Conservation (phyloP, 2,329 filamentous ascomycete species). For the Pleomassaria siparia region DNA sequence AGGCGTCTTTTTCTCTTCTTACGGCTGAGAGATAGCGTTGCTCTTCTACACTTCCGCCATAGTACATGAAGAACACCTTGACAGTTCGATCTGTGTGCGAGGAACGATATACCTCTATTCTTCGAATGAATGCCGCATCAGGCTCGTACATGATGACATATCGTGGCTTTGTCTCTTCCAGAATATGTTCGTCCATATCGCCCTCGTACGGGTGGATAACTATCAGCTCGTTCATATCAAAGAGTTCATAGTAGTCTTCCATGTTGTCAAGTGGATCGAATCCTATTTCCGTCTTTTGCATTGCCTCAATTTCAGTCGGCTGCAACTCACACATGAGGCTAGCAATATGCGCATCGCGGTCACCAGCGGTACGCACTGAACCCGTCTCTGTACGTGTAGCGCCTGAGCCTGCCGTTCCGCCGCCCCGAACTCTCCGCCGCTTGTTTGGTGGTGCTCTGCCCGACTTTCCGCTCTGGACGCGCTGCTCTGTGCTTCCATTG, state of each 20-base stretch:
- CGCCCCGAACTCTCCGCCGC: constrained; percentile 79
- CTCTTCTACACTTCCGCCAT: constrained; percentile 91
- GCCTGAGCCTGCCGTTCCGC: constrained; percentile 61
- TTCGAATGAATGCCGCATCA: constrained; percentile 87
- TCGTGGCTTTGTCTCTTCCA: constrained; percentile 88
- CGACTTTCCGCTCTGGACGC: constrained; percentile 52
- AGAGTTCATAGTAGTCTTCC: constrained; percentile 89
- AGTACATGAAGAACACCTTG: constrained; percentile 95
- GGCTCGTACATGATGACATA: constrained; percentile 99
- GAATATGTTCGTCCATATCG: constrained; percentile 92
- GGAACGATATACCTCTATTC: constrained; percentile 93
- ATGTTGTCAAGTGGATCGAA: constrained; percentile 83
- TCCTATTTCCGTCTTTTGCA: constrained; percentile 74
- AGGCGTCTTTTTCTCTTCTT: constrained; percentile 93
- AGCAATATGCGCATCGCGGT: constrained; percentile 79
- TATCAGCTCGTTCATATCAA: constrained; percentile 85
- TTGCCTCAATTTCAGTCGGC: constrained; percentile 74
- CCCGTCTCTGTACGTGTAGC: constrained; percentile 70
- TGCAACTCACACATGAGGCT: constrained; percentile 80
- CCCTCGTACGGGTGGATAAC: constrained; percentile 93
- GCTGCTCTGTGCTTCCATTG: constrained; percentile 64
- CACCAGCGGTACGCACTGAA: constrained; percentile 73
- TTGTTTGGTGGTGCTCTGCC: constrained; percentile 79
- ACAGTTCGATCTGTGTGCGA: constrained; percentile 89
- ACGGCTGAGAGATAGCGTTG: constrained; percentile 88